These are phyloP conservation scores for Podaxis carcinomalis DNA, from an alignment of 768 basidiomycete species.

Conservation along the genomic window DNA sequence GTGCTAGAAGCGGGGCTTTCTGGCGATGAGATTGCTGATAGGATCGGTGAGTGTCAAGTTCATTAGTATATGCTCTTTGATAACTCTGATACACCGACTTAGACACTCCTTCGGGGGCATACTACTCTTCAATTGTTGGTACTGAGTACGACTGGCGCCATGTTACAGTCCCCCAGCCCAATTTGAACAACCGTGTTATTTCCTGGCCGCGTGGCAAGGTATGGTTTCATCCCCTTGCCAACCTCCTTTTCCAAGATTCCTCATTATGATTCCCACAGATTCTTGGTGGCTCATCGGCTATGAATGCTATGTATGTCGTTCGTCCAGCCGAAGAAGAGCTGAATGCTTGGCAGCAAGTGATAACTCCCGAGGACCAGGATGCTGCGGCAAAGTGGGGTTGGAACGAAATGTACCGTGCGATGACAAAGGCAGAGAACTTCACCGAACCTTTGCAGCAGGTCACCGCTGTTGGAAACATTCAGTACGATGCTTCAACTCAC, in stretches of 20 bases:
- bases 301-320: conserved; percentile 61
- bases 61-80: neutral
- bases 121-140: conserved; percentile 39
- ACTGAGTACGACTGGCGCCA: conserved; percentile 49
- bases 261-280: conserved; percentile 19
- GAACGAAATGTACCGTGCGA: conserved; percentile 37
- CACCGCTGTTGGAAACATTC: conserved; percentile 35
- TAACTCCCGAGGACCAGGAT: conserved; percentile 25
- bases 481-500: conserved; percentile 37
- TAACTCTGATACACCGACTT: neutral
- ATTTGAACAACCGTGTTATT: conserved; percentile 35
- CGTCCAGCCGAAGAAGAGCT: conserved; percentile 44
- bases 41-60: conserved; percentile 24
- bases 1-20: conserved; percentile 35
- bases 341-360: conserved; percentile 38
- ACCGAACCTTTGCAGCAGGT: conserved; percentile 39
- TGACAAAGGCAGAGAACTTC: conserved; percentile 55
- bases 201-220: conserved; percentile 57
- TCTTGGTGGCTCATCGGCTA: conserved; percentile 56
- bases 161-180: conserved; percentile 36
- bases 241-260: neutral
- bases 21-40: conserved; percentile 24
- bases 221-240: neutral
- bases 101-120: conserved; percentile 46
- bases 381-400: conserved; percentile 37